Conservation (phyloP, 306 rosid genomes). For the Quercus variabilis region DNA sequence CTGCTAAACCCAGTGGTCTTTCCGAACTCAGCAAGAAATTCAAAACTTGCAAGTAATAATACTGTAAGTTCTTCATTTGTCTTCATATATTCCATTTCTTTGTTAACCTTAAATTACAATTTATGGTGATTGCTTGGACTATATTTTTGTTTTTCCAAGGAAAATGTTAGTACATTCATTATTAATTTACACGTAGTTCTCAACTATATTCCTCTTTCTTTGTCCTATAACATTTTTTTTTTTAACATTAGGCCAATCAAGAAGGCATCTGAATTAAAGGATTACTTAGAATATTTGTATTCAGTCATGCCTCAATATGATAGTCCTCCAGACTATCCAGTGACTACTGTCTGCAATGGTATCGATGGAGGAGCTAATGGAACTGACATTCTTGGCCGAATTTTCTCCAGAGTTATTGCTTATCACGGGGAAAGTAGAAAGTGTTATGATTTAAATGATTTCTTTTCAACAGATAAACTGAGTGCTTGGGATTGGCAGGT, state of each 20-base stretch:
- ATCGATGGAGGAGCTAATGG: slow-evolving; percentile 7
- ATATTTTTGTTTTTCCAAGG: too few relatives aligned
- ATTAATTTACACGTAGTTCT: too few relatives aligned
- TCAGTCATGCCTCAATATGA: slow-evolving; percentile 18
- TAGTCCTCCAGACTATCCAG: slow-evolving; percentile 1
- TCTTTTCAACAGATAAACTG: not conserved
- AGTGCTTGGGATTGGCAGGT: slow-evolving; percentile 29
- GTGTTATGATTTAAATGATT: not conserved
- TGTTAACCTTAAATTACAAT: too few relatives aligned
- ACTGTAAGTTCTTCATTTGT: not conserved
- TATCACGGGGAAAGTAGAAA: not conserved
- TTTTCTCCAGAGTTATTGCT: slow-evolving; percentile 8
- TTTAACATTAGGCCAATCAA: slow-evolving; percentile 5
- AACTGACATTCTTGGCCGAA: slow-evolving; percentile 10
- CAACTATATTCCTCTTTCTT: too few relatives aligned
- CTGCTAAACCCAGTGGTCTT: slow-evolving; percentile 42
- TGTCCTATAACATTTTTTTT: too few relatives aligned
- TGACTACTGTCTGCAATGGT: slow-evolving; percentile 8
- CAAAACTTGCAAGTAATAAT: slow-evolving; percentile 45
- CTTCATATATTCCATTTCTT: too few relatives aligned
- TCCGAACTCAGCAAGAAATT: slow-evolving; percentile 48
- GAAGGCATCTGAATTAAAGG: not conserved
- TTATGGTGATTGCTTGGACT: too few relatives aligned
- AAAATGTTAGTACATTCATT: too few relatives aligned
- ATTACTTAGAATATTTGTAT: not conserved